Evolutionary conservation across 805 yeast species (phyloP).

Genomic region (Saturnispora sekii): DNA sequence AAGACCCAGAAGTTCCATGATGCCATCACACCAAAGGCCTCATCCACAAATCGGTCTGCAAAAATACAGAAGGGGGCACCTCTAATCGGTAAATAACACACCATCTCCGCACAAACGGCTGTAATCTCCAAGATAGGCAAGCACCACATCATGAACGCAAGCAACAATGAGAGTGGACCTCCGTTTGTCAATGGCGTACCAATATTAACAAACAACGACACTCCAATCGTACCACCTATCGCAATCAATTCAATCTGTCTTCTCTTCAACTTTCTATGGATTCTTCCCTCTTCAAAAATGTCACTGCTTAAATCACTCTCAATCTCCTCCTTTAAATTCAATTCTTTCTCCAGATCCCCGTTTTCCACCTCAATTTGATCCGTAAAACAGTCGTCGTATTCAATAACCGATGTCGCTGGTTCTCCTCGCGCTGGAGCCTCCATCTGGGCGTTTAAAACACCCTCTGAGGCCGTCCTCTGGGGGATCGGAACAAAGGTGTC

Average conservation of each 20-base stretch:
- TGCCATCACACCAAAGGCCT: constrained; percentile 34
- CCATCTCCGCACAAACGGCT: constrained; percentile 35
- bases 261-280: constrained; percentile 33
- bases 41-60: constrained; percentile 39
- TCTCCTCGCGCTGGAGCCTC: not conserved
- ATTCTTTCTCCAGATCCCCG: not conserved
- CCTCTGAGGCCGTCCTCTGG: not conserved
- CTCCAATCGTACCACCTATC: constrained; percentile 47
- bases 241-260: constrained; percentile 72
- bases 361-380: constrained; percentile 6
- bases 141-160: constrained; percentile 34
- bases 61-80: constrained; percentile 37
- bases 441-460: constrained; percentile 10
- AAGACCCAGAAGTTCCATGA: constrained; percentile 42
- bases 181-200: constrained; percentile 31
- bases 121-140: constrained; percentile 34
- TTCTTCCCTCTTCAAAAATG: constrained; percentile 12
- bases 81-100: constrained; percentile 33
- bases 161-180: constrained; percentile 32
- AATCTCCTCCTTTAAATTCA: not conserved
- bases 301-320: not conserved
- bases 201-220: constrained; percentile 35
- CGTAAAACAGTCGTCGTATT: constrained; percentile 10
- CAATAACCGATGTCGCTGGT: not conserved
- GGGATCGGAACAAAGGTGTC: constrained; percentile 15